These are phyloP conservation scores for Anthoceros angustus DNA, from an alignment of 225 moss, liverwort and hornwort species.

Conservation along the genomic window DNA sequence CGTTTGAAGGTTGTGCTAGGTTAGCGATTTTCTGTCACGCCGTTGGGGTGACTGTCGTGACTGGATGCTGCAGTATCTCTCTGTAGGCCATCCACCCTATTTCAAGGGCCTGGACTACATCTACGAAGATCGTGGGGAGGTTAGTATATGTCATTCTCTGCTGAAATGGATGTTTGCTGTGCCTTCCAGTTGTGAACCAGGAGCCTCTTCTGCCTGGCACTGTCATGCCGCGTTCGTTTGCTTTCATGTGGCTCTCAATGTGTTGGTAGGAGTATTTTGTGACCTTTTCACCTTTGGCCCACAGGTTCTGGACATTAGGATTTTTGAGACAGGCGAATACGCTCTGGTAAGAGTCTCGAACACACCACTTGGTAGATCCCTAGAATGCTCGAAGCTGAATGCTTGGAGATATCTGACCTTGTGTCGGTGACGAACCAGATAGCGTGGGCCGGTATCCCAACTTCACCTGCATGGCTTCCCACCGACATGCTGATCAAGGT, in stretches of 20 bases:
- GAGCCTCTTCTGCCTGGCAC: too few relatives aligned
- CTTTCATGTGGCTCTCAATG: neutral
- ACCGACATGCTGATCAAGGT: slow-evolving; percentile 89
- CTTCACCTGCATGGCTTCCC: slow-evolving; percentile 91
- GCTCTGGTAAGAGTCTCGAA: slow-evolving; percentile 43
- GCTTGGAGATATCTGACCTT: neutral
- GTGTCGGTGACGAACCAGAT: slow-evolving; percentile 22
- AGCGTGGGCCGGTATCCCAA: slow-evolving; percentile 86
- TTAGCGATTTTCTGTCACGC: neutral
- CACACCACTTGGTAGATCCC: neutral
- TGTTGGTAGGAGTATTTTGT: neutral
- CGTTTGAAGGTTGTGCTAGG: too few relatives aligned
- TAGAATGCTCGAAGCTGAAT: neutral
- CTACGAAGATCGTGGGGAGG: slow-evolving; percentile 98
- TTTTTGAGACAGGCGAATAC: slow-evolving; percentile 89
- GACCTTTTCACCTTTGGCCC: slow-evolving; percentile 6
- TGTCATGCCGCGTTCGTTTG: neutral
- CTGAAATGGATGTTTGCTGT: neutral
- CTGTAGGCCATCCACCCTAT: slow-evolving; percentile 72
- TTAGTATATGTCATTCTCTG: slow-evolving; percentile 8
- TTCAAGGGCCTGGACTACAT: slow-evolving; percentile 96
- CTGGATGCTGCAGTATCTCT: slow-evolving; percentile 52
- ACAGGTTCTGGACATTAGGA: slow-evolving; percentile 66
- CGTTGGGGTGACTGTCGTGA: neutral
- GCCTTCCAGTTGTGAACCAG: neutral